These are phyloP conservation scores for Euphorbia tirucalli DNA, from an alignment of 345 rosid genomes.

Conservation along the genomic window DNA sequence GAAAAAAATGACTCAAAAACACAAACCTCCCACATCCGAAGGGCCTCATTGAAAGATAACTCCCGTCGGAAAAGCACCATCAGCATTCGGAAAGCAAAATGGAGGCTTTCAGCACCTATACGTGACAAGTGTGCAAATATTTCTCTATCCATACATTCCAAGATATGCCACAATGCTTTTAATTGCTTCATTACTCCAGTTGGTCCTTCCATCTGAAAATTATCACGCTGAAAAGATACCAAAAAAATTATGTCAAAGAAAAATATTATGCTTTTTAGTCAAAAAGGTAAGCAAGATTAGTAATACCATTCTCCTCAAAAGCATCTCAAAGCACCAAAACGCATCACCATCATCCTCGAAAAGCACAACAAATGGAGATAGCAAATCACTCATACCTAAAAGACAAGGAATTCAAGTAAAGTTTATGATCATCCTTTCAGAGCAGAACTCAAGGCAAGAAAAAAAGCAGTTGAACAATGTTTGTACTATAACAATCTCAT, in stretches of 20 bases:
- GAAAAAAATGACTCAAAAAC: neutral
- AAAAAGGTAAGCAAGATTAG: conserved; percentile 11
- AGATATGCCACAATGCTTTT: conserved; percentile 75
- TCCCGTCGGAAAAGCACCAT: conserved; percentile 85
- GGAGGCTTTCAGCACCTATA: conserved; percentile 95
- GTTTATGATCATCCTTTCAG: conserved; percentile 1
- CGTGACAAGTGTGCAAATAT: conserved; percentile 67
- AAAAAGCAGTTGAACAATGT: neutral
- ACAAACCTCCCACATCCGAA: conserved; percentile 95
- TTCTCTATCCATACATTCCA: conserved; percentile 79
- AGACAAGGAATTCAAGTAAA: conserved; percentile 18
- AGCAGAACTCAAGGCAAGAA: neutral
- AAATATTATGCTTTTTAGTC: conserved; percentile 14
- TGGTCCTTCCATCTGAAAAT: conserved; percentile 92
- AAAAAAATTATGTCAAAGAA: conserved; percentile 25
- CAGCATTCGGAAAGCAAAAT: conserved; percentile 93
- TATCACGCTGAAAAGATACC: conserved; percentile 55
- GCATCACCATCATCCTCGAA: conserved; percentile 95
- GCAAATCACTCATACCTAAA: conserved; percentile 90
- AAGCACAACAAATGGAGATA: conserved; percentile 88
- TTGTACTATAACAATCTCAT: neutral
- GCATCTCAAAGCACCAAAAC: conserved; percentile 99
- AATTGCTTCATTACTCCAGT: conserved; percentile 90
- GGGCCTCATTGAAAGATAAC: conserved; percentile 74
- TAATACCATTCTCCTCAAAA: conserved; percentile 84